These are phyloP conservation scores for Pezicula radicicola DNA, from an alignment of 2,329 filamentous ascomycete species.

Conservation along the genomic window DNA sequence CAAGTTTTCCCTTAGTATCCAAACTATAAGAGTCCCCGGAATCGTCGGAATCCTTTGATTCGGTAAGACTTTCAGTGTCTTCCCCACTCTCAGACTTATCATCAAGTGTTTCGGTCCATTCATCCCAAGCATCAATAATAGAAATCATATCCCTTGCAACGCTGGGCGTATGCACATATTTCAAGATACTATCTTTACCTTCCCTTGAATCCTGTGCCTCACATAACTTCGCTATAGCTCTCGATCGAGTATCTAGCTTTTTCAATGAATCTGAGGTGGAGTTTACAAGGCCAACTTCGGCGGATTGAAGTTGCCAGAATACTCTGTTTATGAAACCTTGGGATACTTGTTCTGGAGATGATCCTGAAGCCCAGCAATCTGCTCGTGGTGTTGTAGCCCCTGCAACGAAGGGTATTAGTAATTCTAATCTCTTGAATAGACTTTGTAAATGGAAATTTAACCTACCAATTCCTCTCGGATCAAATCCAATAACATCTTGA, in stretches of 20 bases:
- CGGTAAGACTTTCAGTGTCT: neutral
- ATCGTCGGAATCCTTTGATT: neutral
- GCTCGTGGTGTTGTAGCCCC: conserved; percentile 43
- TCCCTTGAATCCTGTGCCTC: conserved; percentile 24
- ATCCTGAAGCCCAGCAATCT: conserved; percentile 44
- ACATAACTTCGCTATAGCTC: conserved; percentile 40
- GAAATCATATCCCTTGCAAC: conserved; percentile 34
- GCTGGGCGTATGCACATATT: conserved; percentile 26
- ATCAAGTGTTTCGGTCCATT: conserved; percentile 20
- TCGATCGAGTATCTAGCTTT: conserved; percentile 40
- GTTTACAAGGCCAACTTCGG: conserved; percentile 38
- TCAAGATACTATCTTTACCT: conserved; percentile 26
- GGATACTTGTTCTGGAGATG: conserved; percentile 32
- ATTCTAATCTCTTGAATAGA: too few species aligned
- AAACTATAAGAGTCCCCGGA: neutral
- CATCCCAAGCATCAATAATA: conserved; percentile 30
- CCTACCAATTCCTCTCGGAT: conserved; percentile 42
- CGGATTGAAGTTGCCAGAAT: conserved; percentile 11
- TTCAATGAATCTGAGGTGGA: conserved; percentile 43
- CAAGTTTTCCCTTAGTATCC: conserved; percentile 23
- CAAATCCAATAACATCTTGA: conserved; percentile 40
- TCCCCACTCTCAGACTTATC: conserved; percentile 28
- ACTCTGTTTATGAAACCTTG: conserved; percentile 30
- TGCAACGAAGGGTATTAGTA: too few species aligned
- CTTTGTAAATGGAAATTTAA: too few species aligned